These are phyloP conservation scores for Neospermospora avenae DNA, from an alignment of 2,329 filamentous ascomycete species.

Conservation along the genomic window DNA sequence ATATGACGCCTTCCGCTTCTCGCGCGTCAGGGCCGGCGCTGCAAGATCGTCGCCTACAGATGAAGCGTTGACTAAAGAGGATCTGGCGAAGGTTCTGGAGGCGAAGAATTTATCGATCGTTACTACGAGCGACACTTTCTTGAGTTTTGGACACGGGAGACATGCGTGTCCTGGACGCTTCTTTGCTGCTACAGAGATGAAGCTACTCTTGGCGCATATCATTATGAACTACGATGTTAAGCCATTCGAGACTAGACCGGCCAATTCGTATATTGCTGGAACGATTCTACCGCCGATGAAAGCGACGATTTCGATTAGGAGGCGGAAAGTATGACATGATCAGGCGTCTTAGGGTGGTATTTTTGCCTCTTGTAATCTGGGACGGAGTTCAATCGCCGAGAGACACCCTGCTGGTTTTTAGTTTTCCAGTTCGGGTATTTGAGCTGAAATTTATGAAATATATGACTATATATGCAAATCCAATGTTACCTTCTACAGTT, in stretches of 20 bases:
- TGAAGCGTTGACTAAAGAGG: not conserved
- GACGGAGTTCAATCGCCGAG: too few species aligned
- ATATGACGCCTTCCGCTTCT: slow-evolving; percentile 24
- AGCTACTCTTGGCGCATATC: slow-evolving; percentile 22
- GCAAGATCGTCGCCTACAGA: not conserved
- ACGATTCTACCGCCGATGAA: slow-evolving; percentile 21
- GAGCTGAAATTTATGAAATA: too few species aligned
- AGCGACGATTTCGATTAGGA: slow-evolving; percentile 16
- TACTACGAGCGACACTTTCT: slow-evolving; percentile 20
- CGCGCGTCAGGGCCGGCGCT: slow-evolving; percentile 7
- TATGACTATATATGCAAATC: too few species aligned
- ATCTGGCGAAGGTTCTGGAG: slow-evolving; percentile 15
- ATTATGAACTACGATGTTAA: slow-evolving; percentile 24
- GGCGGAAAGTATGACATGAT: slow-evolving; percentile 43
- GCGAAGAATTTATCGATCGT: slow-evolving; percentile 16
- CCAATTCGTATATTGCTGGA: slow-evolving; percentile 14
- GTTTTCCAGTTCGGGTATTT: too few species aligned
- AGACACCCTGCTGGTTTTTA: too few species aligned
- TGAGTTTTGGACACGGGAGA: slow-evolving; percentile 21
- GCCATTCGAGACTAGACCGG: slow-evolving; percentile 10
- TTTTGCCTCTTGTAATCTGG: too few species aligned
- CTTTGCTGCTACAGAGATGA: slow-evolving; percentile 24
- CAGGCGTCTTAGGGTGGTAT: not conserved
- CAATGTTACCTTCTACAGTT: too few species aligned
- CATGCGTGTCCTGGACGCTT: slow-evolving; percentile 25